A percentile compares a stretch with the other conserved stretches of the same genome.
Conservation (phyloP, 306 rosid species). For the Geum urbanum region DNA sequence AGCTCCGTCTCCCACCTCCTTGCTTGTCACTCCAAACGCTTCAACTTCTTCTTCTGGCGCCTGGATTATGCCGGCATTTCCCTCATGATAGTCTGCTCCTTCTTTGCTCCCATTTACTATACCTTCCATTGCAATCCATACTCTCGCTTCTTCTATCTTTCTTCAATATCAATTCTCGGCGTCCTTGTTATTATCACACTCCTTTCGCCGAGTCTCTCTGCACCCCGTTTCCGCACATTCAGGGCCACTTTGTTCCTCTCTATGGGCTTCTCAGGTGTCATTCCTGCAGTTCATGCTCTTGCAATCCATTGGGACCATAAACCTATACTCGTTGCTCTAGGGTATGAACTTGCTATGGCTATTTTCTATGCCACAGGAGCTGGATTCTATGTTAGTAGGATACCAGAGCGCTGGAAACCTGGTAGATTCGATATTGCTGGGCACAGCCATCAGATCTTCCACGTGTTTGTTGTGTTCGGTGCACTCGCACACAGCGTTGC, state of each 20-base stretch:
- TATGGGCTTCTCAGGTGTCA: constrained; percentile 90
- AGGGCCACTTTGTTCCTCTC: constrained; percentile 62
- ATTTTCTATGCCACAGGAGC: constrained; percentile 65
- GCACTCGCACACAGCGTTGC: constrained; percentile 74
- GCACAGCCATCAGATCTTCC: constrained; percentile 95
- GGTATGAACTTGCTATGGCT: constrained; percentile 72
- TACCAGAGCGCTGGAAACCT: constrained; percentile 86
- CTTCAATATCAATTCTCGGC: constrained; percentile 65
- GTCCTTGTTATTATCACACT: constrained; percentile 53
- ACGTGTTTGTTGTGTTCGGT: constrained; percentile 74
- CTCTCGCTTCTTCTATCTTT: constrained; percentile 47
- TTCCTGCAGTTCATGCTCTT: constrained; percentile 74
- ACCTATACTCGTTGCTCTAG: constrained; percentile 44
- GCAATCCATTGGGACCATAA: constrained; percentile 49
- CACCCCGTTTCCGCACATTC: constrained; percentile 53
- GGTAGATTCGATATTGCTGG: constrained; percentile 88
- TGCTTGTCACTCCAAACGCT: constrained; percentile 78
- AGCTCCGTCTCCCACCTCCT: constrained; percentile 81
- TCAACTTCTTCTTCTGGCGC: constrained; percentile 76
- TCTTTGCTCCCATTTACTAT: constrained; percentile 83
- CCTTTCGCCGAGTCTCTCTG: constrained; percentile 58
- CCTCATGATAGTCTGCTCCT: constrained; percentile 77
- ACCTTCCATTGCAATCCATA: constrained; percentile 61
- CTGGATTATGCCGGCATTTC: constrained; percentile 89
- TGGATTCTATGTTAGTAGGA: constrained; percentile 58